A percentile compares a stretch with the other conserved stretches of the same genome.
Evolutionary conservation across 2,329 filamentous ascomycete genomes (phyloP).

Genomic region (Penicillium sp.): DNA sequence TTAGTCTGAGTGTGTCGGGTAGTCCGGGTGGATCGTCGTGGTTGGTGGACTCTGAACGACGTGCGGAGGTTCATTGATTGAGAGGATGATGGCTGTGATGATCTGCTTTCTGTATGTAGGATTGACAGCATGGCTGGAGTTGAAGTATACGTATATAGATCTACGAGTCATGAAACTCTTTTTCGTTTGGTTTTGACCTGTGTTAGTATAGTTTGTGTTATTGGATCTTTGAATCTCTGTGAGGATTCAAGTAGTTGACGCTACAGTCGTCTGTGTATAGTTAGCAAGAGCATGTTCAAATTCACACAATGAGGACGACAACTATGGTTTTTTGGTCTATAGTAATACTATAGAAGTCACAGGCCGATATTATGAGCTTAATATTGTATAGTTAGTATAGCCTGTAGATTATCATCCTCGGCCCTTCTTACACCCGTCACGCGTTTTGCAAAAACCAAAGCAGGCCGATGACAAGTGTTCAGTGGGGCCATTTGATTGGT

Average conservation of each 20-base stretch:
- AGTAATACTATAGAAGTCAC: neutral
- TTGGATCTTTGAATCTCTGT: too few relatives aligned
- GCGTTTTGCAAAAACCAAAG: constrained; percentile 18
- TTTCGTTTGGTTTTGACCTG: constrained; percentile 2
- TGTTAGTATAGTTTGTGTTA: neutral
- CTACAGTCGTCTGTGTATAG: too few relatives aligned
- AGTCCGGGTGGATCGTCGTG: constrained; percentile 65
- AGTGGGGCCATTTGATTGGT: constrained; percentile 20
- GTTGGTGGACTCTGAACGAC: constrained; percentile 67
- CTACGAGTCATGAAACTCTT: constrained; percentile 28
- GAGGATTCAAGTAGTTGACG: too few relatives aligned
- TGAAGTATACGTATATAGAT: constrained; percentile 22
- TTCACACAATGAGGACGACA: neutral
- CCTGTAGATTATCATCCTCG: neutral
- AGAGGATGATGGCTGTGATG: neutral
- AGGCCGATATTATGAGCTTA: neutral
- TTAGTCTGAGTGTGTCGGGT: constrained; percentile 72
- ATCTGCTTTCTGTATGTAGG: neutral
- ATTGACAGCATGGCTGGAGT: neutral
- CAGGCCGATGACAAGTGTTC: constrained; percentile 8
- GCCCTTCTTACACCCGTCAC: neutral
- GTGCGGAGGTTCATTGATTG: constrained; percentile 29
- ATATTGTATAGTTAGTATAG: neutral
- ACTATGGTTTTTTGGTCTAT: neutral
- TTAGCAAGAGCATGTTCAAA: neutral